phyloP scores from a whole-genome alignment of 2,329 filamentous ascomycete genomes.

The Aspergillus melleus region DNA sequence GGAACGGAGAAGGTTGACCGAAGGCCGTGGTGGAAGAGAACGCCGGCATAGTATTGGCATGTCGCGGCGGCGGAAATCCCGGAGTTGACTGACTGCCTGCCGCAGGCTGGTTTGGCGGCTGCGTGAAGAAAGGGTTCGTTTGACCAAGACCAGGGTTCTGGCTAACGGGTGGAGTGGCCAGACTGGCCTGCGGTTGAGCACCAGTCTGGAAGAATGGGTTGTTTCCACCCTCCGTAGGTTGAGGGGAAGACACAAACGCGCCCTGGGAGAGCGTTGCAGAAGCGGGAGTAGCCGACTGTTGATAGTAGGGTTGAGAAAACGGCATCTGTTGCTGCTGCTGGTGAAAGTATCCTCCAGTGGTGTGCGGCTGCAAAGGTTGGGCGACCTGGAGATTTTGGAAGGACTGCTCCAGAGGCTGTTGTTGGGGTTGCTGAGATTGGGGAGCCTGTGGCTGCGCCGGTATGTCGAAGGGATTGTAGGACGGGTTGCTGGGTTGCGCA shows the following conservation, averaged over 20 bases:
- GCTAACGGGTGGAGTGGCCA: conserved; percentile 24
- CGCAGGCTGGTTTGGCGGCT: conserved; percentile 24
- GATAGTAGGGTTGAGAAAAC: conserved; percentile 39
- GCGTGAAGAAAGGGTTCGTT: conserved; percentile 38
- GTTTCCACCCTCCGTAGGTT: conserved; percentile 33
- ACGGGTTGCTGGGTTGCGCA: conserved; percentile 30
- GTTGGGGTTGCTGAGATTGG: conserved; percentile 26
- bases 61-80: conserved; percentile 25
- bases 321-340: conserved; percentile 44
- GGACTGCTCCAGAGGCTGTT: conserved; percentile 60
- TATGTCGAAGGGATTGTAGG: conserved; percentile 70
- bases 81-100: conserved; percentile 5
- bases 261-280: conserved; percentile 37
- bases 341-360: conserved; percentile 63
- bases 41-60: conserved; percentile 42
- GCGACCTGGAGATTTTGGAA: conserved; percentile 75
- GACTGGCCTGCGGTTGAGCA: conserved; percentile 27
- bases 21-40: conserved; percentile 34
- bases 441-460: conserved; percentile 27
- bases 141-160: conserved; percentile 26
- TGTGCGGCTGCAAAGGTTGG: conserved; percentile 71
- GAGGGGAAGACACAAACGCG: conserved; percentile 35
- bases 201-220: conserved; percentile 47
- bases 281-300: conserved; percentile 45
- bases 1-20: conserved; percentile 27